Evolutionary conservation across 106 monocot species (phyloP), one percentile per base, ranked within the genome.

Genomic region (Allium cepa): DNA sequence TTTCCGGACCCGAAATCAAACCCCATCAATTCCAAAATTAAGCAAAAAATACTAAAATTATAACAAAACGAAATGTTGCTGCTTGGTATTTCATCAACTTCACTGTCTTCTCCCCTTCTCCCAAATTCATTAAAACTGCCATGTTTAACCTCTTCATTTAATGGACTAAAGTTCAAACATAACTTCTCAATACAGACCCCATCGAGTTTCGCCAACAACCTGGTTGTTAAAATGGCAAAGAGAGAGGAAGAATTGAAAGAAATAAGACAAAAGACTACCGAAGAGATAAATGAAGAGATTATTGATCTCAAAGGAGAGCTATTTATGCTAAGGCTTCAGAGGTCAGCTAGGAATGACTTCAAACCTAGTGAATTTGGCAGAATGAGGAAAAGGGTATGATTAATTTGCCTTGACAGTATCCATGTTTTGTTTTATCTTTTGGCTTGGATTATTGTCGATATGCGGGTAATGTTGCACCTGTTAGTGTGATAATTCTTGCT

Each of bases 301-400:
- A 60, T 92, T 52, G 97, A 97, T 65, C 80, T 97, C 61, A 92
- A 97, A 63, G 94, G 94, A 9, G 94, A 94, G 78, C 79, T 94
- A 46, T 78, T 90, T 52, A 84, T 90, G 90, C 84, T 92, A 68
- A 84, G 88, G 56, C 84, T 97, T 56, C 88, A 92, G 88, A 75
- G 74, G 64, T 92, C 97, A 51, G 89, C 89, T 46, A 53, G 88
- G 60, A 88, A 97, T 60, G 86, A 97, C 77, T 92, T 92, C 79
- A 92, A 89, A 51, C 77, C 83, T 75, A 92, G 92, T 68, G 86
- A 88, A 57, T 92, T 97, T 82, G 14, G 88, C 17, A 77, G 86
- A 69, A 97, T 92, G 92, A 77, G 89, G 59, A 97, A 89, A 68
- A 79, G 84, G 86, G 96, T 97, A 86, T 11, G 18, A n/a, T 2